Evolutionary conservation across 108 stramenopile genomes (phyloP).

Genomic region (Pseudonitzschia multiseries): DNA sequence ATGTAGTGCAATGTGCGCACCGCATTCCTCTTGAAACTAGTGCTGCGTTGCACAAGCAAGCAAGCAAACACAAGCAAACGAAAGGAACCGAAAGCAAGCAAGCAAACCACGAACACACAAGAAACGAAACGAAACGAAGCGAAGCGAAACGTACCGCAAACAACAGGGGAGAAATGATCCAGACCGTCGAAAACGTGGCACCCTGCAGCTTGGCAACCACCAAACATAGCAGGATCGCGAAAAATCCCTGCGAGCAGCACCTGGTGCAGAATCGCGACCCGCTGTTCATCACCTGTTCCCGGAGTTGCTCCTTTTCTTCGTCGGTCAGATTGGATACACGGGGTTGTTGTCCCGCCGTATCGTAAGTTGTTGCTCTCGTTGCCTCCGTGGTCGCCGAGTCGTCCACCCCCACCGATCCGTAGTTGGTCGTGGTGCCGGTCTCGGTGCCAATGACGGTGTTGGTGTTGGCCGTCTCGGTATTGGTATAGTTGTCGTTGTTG

Average conservation of each 20-base stretch:
- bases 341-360: no score
- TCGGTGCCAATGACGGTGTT: constrained; percentile 25
- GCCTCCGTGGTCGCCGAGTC: constrained; percentile 40
- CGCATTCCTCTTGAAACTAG: no score
- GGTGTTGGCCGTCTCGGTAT: background rate
- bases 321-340: constrained; percentile 45
- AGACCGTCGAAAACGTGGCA: constrained; percentile 69
- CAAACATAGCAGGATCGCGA: constrained; percentile 59
- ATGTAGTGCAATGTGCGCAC: no score
- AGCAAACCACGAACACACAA: background rate
- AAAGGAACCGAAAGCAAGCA: no score
- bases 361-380: constrained; percentile 4
- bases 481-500: no score
- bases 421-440: constrained; percentile 21
- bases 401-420: constrained; percentile 56
- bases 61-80: no score
- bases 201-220: constrained; percentile 81
- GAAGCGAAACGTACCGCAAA: constrained; percentile 28
- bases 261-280: constrained; percentile 62
- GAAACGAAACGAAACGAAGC: background rate
- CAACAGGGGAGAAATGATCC: constrained; percentile 86
- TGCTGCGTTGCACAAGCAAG: no score
- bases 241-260: constrained; percentile 79
- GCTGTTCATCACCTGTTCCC: constrained; percentile 63
- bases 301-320: constrained; percentile 81